Evolutionary conservation across 179 eudicot genomes (phyloP).

Genomic region (Vitellaria paradoxa): DNA sequence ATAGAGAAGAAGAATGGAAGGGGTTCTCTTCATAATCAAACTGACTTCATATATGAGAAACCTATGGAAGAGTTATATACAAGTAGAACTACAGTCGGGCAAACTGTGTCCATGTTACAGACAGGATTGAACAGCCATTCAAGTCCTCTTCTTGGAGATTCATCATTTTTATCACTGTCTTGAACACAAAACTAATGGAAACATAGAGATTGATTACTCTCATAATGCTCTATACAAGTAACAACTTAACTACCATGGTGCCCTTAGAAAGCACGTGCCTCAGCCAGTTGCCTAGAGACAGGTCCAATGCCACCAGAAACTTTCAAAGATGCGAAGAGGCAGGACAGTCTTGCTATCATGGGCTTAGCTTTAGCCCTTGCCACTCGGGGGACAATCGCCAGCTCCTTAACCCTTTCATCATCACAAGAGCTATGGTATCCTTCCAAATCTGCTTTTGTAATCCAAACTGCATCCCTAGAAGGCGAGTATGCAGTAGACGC

Average conservation of each 20-base stretch:
- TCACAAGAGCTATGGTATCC: conserved; percentile 41
- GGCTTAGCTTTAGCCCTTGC: conserved; percentile 24
- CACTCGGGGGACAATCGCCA: conserved; percentile 28
- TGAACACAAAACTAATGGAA: conserved; percentile 9
- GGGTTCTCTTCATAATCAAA: no score
- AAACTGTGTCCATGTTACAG: no score
- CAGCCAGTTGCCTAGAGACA: conserved; percentile 37
- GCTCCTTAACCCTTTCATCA: conserved; percentile 23
- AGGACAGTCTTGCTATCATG: conserved; percentile 49
- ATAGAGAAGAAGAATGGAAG: no score
- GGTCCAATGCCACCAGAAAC: conserved; percentile 39
- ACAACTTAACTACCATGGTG: not conserved
- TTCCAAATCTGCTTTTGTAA: conserved; percentile 57
- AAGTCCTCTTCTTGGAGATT: no score
- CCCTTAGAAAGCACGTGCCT: conserved; percentile 45
- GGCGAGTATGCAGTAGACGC: conserved; percentile 22
- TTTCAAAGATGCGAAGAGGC: conserved; percentile 44
- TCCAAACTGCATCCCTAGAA: conserved; percentile 46
- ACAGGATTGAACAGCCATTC: no score
- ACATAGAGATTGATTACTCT: conserved; percentile 7
- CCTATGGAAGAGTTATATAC: no score
- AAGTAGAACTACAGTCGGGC: no score
- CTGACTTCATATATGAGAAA: no score
- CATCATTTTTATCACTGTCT: no score
- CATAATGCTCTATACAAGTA: conserved; percentile 2